phyloP scores from a whole-genome alignment of 208 protist genomes.

The Trypanosoma theileri region DNA sequence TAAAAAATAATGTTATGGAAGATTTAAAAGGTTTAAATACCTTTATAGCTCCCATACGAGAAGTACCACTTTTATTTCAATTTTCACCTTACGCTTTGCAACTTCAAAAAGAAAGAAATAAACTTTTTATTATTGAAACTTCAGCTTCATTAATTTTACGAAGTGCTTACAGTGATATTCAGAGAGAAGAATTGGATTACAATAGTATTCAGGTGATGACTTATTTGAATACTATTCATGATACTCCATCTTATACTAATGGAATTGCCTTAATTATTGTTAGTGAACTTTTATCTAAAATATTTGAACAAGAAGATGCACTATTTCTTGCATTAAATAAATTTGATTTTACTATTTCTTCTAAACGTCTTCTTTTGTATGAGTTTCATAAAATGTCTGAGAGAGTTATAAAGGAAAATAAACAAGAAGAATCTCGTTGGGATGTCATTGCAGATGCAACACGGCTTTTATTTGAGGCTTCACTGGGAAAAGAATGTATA shows the following conservation, averaged over 20 bases:
- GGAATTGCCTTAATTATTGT: constrained; percentile 1
- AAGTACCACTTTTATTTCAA: constrained; percentile 1
- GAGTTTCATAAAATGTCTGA: constrained; percentile 2
- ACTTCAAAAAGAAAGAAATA: constrained; percentile 6
- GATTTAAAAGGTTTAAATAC: neutral
- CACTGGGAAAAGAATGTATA: constrained; percentile 3
- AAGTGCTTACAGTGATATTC: constrained; percentile 12
- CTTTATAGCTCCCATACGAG: neutral
- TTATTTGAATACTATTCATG: constrained; percentile 5
- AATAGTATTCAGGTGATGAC: constrained; percentile 27
- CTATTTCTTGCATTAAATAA: constrained; percentile 16
- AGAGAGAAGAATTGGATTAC: constrained; percentile 13
- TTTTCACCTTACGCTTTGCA: neutral
- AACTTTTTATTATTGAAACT: constrained; percentile 13
- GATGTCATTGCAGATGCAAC: constrained; percentile 6
- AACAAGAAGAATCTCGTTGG: constrained; percentile 2
- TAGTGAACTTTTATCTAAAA: constrained; percentile 12
- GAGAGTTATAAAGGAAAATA: constrained; percentile 1
- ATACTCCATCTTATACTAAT: neutral
- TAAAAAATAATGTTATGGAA: neutral
- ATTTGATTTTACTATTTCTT: constrained; percentile 11
- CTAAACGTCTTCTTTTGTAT: constrained; percentile 8
- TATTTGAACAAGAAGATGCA: constrained; percentile 19
- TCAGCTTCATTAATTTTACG: constrained; percentile 15
- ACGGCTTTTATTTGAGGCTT: constrained; percentile 13